Conservation (phyloP, 1,284 basidiomycete genomes). For the Trametes polyzona region DNA sequence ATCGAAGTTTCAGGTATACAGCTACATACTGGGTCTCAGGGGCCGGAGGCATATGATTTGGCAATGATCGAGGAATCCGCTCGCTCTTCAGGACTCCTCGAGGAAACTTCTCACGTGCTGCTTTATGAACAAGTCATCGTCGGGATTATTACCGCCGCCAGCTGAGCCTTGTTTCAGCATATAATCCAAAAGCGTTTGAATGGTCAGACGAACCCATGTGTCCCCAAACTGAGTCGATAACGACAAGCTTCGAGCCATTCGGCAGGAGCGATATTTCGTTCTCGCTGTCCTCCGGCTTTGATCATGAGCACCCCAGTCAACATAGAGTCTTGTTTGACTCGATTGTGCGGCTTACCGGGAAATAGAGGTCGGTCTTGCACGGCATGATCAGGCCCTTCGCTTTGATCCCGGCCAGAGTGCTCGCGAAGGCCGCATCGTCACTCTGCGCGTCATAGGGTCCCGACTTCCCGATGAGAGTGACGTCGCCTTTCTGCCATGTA, state of each 20-base stretch:
- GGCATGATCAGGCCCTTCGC: conserved; percentile 46
- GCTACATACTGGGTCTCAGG: neutral
- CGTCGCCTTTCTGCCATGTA: conserved; percentile 62
- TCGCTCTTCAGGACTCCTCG: neutral
- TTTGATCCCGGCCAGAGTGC: conserved; percentile 46
- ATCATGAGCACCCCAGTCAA: too few relatives aligned
- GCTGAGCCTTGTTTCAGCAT: conserved; percentile 15
- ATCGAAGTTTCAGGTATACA: too few relatives aligned
- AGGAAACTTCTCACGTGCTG: conserved; percentile 28
- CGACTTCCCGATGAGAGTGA: conserved; percentile 43
- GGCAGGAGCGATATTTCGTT: conserved; percentile 50
- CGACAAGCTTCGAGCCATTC: conserved; percentile 45
- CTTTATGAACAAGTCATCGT: conserved; percentile 29
- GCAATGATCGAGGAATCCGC: too few relatives aligned
- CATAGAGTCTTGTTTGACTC: neutral
- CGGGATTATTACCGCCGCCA: conserved; percentile 30
- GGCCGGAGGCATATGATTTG: too few relatives aligned
- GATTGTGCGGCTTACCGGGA: conserved; percentile 29
- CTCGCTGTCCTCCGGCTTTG: conserved; percentile 61
- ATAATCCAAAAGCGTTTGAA: too few relatives aligned
- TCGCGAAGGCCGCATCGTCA: conserved; percentile 46
- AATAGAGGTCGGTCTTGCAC: conserved; percentile 62
- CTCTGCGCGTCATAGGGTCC: neutral
- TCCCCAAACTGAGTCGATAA: conserved; percentile 62
- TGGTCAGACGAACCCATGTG: conserved; percentile 49